These are phyloP conservation scores for Adansonia madagascariensis DNA, from an alignment of 441 rosid genomes.

Conservation along the genomic window DNA sequence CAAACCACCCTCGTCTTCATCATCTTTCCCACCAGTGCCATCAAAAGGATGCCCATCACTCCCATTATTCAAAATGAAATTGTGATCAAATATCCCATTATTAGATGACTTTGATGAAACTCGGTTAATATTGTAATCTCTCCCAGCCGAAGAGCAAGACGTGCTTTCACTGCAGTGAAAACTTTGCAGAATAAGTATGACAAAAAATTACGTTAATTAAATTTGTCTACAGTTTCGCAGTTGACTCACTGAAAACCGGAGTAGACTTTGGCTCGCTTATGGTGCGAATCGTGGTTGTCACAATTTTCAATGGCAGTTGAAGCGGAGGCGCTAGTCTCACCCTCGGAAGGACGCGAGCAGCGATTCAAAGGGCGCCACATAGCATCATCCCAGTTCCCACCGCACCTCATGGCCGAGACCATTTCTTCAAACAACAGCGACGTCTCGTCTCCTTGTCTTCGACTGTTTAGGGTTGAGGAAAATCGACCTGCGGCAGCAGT, in stretches of 20 bases:
- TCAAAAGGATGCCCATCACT: constrained; percentile 46
- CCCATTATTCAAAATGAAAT: constrained; percentile 63
- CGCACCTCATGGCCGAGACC: constrained; percentile 41
- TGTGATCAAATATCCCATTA: constrained; percentile 56
- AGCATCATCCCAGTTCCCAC: constrained; percentile 36
- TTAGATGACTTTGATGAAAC: constrained; percentile 44
- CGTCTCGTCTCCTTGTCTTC: constrained; percentile 28
- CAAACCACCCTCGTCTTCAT: constrained; percentile 52
- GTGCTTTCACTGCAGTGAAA: constrained; percentile 51
- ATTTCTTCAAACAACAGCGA: constrained; percentile 44
- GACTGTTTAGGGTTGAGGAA: constrained; percentile 4
- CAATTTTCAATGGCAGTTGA: constrained; percentile 36
- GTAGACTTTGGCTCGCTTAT: constrained; percentile 84
- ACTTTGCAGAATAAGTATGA: constrained; percentile 23
- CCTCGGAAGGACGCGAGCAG: constrained; percentile 37
- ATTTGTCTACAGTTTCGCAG: not conserved
- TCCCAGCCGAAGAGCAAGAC: constrained; percentile 47
- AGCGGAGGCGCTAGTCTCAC: constrained; percentile 59
- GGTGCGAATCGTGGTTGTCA: constrained; percentile 58
- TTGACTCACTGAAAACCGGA: constrained; percentile 59
- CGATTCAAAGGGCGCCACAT: constrained; percentile 37
- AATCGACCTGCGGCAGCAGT: not conserved
- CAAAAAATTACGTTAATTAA: not conserved
- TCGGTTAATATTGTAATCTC: constrained; percentile 38
- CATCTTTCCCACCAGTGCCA: constrained; percentile 49